Conservation (phyloP, 306 rosid genomes). For the Oemleria cerasiformis region DNA sequence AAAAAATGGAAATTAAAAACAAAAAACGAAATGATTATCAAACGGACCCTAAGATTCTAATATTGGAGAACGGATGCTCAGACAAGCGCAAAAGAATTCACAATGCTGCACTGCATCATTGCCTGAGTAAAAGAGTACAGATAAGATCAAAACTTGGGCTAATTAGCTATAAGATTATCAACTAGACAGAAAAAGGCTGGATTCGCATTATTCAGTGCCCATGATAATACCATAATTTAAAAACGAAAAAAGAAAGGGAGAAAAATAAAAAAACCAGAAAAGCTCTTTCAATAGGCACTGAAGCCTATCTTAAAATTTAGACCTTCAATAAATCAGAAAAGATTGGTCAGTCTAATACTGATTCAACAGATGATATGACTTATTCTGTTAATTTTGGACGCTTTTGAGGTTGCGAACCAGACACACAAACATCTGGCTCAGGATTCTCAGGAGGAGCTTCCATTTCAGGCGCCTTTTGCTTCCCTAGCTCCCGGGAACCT, state of each 20-base stretch:
- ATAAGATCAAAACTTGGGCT: not conserved
- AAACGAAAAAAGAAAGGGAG: slow-evolving; percentile 11
- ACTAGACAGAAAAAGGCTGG: slow-evolving; percentile 1
- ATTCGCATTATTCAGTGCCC: slow-evolving; percentile 8
- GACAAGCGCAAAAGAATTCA: no score
- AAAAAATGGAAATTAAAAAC: no score
- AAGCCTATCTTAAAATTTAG: slow-evolving; percentile 21
- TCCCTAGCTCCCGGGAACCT: slow-evolving; percentile 30
- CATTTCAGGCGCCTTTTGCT: slow-evolving; percentile 38
- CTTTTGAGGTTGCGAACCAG: slow-evolving; percentile 46
- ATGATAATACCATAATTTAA: not conserved
- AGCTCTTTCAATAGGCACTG: slow-evolving; percentile 36
- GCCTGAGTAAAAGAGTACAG: no score
- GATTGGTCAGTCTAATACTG: slow-evolving; percentile 42
- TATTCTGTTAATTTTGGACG: slow-evolving; percentile 60
- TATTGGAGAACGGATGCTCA: no score
- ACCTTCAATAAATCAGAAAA: slow-evolving; percentile 32
- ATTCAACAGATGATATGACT: slow-evolving; percentile 30
- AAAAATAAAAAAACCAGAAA: slow-evolving; percentile 22
- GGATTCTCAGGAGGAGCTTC: slow-evolving; percentile 31
- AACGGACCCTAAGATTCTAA: no score
- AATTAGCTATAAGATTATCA: not conserved
- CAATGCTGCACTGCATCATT: no score
- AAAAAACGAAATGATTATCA: no score
- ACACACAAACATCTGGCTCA: slow-evolving; percentile 41